phyloP scores from a whole-genome alignment of 495 filamentous ascomycete species.

The Annulohypoxylon bovei region DNA sequence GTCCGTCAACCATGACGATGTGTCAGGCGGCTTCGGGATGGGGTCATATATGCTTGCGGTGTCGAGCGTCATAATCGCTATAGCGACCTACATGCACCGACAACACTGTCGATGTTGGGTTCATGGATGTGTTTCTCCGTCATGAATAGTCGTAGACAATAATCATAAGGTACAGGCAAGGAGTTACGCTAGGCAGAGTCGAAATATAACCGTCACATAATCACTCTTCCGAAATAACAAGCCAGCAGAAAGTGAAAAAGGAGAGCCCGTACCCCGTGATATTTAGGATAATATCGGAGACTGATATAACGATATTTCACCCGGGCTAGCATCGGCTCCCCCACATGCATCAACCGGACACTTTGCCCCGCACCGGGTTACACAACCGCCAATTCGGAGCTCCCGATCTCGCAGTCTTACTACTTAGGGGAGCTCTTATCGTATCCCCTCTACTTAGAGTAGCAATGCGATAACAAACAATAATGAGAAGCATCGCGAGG shows the following conservation, averaged over 20 bases:
- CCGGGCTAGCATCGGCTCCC: background rate
- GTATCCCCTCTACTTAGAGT: background rate
- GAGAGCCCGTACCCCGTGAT: too few relatives aligned
- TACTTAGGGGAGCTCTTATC: background rate
- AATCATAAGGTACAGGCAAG: too few relatives aligned
- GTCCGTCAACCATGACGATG: slow-evolving; percentile 3
- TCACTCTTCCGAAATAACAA: background rate
- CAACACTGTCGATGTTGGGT: slow-evolving; percentile 10
- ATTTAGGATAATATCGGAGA: background rate
- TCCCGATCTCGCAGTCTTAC: slow-evolving; percentile 18
- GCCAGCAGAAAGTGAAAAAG: too few relatives aligned
- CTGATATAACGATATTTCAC: slow-evolving; percentile 4
- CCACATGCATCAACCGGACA: slow-evolving; percentile 15
- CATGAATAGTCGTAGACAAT: background rate
- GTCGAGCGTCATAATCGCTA: background rate
- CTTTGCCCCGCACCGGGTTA: slow-evolving; percentile 19
- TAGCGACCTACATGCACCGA: background rate
- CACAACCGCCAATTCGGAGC: slow-evolving; percentile 1
- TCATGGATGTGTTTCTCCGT: background rate
- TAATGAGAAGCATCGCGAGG: slow-evolving; percentile 36
- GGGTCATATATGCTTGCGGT: slow-evolving; percentile 16
- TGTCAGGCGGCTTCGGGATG: slow-evolving; percentile 15
- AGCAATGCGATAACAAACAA: slow-evolving; percentile 16
- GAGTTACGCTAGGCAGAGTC: too few relatives aligned
- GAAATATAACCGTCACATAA: background rate